phyloP scores from a whole-genome alignment of 768 basidiomycete species.

The Cystofilobasidium bisporidii region DNA sequence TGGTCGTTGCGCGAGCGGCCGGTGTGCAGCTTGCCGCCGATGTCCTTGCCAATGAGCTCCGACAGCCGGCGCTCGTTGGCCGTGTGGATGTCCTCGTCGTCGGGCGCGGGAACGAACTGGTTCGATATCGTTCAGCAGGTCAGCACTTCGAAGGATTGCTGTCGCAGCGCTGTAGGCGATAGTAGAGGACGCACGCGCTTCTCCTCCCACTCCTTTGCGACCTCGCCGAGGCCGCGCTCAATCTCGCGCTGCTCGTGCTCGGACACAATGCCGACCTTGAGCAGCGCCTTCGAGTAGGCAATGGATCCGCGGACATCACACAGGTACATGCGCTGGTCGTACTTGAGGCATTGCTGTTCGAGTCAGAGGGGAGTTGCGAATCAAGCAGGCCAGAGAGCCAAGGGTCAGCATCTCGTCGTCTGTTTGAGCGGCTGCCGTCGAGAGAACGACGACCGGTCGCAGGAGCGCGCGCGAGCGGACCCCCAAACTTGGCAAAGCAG shows the following conservation, averaged over 20 bases:
- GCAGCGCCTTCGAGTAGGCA: constrained; percentile 83
- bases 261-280: constrained; percentile 67
- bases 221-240: constrained; percentile 56
- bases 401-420: not conserved
- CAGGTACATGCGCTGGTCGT: constrained; percentile 87
- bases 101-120: constrained; percentile 69
- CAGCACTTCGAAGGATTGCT: too few relatives aligned
- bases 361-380: not conserved
- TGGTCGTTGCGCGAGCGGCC: constrained; percentile 97
- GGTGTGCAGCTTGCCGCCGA: constrained; percentile 93
- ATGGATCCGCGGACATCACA: constrained; percentile 90
- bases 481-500: constrained; percentile 6
- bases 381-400: not conserved
- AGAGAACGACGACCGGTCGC: too few relatives aligned
- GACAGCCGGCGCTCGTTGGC: constrained; percentile 91
- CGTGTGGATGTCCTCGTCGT: constrained; percentile 98
- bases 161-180: too few relatives aligned
- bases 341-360: constrained; percentile 65
- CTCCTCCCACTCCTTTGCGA: constrained; percentile 75
- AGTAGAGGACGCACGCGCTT: constrained; percentile 55
- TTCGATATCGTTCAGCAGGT: too few relatives aligned
- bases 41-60: constrained; percentile 74
- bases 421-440: not conserved
- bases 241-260: constrained; percentile 61
- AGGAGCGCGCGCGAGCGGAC: too few relatives aligned